Evolutionary conservation across 306 rosid species (phyloP), one percentile per base, ranked within the genome.

Genomic region (Cucurbita argyrosperma): DNA sequence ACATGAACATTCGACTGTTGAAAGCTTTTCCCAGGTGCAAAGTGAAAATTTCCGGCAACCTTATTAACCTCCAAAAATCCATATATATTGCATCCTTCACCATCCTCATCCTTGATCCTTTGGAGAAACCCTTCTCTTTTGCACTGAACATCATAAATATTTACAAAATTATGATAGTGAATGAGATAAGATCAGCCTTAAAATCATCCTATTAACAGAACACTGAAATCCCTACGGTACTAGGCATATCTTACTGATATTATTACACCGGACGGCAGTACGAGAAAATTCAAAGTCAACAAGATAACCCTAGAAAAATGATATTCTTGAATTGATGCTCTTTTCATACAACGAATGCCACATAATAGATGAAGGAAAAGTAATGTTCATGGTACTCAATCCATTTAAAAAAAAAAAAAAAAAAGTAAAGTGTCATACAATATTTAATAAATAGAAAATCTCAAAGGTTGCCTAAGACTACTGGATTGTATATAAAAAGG

Each of bases 11-110:
- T 91, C 64, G 97, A 88, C 81, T 95, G 97, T 78, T 95, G 97
- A 81, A 95, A 95, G 80, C 99, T 95, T 87, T 95, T 95, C 78
- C 97, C 99, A 69, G 96, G 96, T 67, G 97, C 97, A 85, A 95
- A 91, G 81, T 95, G 99, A 73, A 95, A 95, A 84, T 91, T 95
- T 71, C 99, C 97, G 7, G 97, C 99, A 55, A 95, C 97, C 84
- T 95, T 95, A 79, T 95, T 95, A 72, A 94, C 96, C 85, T 94
- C 96, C 84, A 94, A 81, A 82, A 89, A 91, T 13, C 99, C 99
- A 84, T 94, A 91, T 8, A 91, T 81, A 82, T 94, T 95, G 79
- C 97, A 95, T 21, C 97, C 99, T 87, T 95, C 99, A 38, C 99
- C 96, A 7, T 89, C 97, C 84, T 95, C 97, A 8, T 95, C 97